Percentiles rank a stretch among this genome's conserved stretches.
Evolutionary conservation across 1,284 basidiomycete species (phyloP).

Genomic region (Macrocystidia cucumis): DNA sequence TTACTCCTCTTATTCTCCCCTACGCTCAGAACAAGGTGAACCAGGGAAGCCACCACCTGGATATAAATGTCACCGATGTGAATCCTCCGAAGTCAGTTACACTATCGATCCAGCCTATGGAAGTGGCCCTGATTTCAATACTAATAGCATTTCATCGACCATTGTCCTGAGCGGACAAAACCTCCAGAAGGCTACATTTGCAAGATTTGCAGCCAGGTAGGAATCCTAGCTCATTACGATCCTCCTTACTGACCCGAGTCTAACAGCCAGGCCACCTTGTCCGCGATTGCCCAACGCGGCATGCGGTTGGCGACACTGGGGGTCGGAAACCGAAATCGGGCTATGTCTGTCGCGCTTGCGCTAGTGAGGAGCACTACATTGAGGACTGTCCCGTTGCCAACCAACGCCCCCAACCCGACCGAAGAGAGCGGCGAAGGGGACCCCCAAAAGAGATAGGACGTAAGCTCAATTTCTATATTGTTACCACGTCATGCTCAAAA

Average conservation of each 20-base stretch:
- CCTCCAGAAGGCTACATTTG: conserved; percentile 85
- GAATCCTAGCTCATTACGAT: conserved; percentile 10
- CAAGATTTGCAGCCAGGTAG: conserved; percentile 65
- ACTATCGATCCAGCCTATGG: background rate
- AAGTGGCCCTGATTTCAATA: conserved; percentile 4
- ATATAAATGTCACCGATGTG: conserved; percentile 74
- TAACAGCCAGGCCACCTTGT: conserved; percentile 74
- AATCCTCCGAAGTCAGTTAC: conserved; percentile 56
- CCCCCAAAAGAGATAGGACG: conserved; percentile 76
- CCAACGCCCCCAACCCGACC: conserved; percentile 30
- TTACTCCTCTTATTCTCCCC: conserved; percentile 5
- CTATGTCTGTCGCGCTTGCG: conserved; percentile 85
- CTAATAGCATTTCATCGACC: conserved; percentile 64
- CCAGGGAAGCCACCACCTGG: conserved; percentile 55
- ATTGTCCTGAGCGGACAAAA: conserved; percentile 66
- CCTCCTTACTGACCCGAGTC: conserved; percentile 1
- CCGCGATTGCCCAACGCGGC: conserved; percentile 78
- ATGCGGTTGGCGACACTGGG: conserved; percentile 69
- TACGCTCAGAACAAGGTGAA: conserved; percentile 28
- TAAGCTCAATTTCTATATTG: conserved; percentile 31
- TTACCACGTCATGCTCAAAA: too few relatives aligned
- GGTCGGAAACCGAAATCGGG: conserved; percentile 74
- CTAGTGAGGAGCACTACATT: conserved; percentile 75
- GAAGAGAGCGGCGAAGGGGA: conserved; percentile 36
- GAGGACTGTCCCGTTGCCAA: conserved; percentile 78